Percentiles rank a stretch among this genome's conserved stretches.
These are phyloP conservation scores for Smittium culicis DNA, from an alignment of 371 early-diverging fungal genomes.

Conservation along the genomic window DNA sequence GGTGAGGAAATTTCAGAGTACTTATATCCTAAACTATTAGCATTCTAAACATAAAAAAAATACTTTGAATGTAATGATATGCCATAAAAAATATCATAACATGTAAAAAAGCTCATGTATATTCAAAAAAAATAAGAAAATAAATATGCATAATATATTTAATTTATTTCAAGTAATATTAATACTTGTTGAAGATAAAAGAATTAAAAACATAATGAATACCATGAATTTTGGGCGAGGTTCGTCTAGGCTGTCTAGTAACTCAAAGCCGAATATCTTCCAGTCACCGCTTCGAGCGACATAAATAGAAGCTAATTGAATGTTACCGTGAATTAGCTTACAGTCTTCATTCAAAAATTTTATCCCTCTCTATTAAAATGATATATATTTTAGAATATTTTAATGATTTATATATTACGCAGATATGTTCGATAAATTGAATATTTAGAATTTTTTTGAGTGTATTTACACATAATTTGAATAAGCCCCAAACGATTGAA, in stretches of 20 bases:
- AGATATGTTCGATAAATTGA: no score
- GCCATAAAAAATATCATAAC: not conserved
- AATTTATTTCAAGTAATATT: not conserved
- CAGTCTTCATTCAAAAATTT: slow-evolving; percentile 78
- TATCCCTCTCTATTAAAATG: slow-evolving; percentile 38
- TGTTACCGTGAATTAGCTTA: slow-evolving; percentile 72
- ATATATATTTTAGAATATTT: not conserved
- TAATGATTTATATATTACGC: no score
- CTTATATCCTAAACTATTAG: not conserved
- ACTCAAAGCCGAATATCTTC: slow-evolving; percentile 82
- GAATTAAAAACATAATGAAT: not conserved
- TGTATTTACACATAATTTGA: slow-evolving; percentile 60
- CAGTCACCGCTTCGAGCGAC: slow-evolving; percentile 83
- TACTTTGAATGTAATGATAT: not conserved
- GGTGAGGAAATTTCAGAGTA: slow-evolving; percentile 1
- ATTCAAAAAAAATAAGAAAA: not conserved
- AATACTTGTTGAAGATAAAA: not conserved
- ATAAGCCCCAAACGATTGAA: slow-evolving; percentile 71
- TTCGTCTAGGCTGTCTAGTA: slow-evolving; percentile 54
- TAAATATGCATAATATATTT: not conserved
- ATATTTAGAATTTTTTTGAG: no score
- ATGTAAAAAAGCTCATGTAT: not conserved
- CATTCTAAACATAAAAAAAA: not conserved
- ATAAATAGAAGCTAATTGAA: slow-evolving; percentile 62
- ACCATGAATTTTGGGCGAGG: slow-evolving; percentile 12